phyloP scores from a whole-genome alignment of 345 rosid genomes.

The Aurinia saxatilis region DNA sequence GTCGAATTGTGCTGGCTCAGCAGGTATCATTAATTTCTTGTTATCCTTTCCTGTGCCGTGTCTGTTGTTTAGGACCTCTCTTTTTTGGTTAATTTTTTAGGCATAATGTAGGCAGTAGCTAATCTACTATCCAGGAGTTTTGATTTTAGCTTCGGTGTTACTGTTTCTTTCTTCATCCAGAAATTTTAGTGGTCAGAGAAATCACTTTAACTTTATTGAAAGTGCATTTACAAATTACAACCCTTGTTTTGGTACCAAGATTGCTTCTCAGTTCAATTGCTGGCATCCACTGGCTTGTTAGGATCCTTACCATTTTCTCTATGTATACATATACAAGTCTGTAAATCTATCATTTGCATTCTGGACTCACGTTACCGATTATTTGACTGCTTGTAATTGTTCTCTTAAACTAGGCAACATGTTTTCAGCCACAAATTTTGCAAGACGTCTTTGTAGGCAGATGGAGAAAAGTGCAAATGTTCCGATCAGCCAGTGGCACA shows the following conservation, averaged over 20 bases:
- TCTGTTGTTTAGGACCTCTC: not conserved
- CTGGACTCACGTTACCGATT: not conserved
- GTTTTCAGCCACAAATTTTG: constrained; percentile 84
- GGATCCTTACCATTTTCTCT: not conserved
- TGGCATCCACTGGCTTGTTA: not conserved
- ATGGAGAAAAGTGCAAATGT: constrained; percentile 93
- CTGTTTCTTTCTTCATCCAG: not conserved
- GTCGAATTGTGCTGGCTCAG: constrained; percentile 80
- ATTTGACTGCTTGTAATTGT: constrained; percentile 13
- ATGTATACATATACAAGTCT: not conserved
- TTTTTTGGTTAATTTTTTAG: not conserved
- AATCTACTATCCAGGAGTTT: not conserved
- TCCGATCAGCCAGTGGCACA: constrained; percentile 91
- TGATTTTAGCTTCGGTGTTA: not conserved
- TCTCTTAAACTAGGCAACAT: constrained; percentile 66
- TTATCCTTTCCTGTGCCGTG: not conserved
- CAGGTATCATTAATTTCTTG: constrained; percentile 48
- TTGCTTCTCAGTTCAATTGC: no score
- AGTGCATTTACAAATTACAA: no score
- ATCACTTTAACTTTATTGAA: no score
- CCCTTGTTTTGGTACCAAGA: no score
- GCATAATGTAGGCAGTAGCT: constrained; percentile 12
- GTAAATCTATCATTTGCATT: not conserved
- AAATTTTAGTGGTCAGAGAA: not conserved
- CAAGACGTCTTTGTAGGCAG: constrained; percentile 89